Percentiles rank a stretch among this genome's conserved stretches.
These are phyloP conservation scores for Elongisporangium prolatum DNA, from an alignment of 352 stramenopile species.

Conservation along the genomic window DNA sequence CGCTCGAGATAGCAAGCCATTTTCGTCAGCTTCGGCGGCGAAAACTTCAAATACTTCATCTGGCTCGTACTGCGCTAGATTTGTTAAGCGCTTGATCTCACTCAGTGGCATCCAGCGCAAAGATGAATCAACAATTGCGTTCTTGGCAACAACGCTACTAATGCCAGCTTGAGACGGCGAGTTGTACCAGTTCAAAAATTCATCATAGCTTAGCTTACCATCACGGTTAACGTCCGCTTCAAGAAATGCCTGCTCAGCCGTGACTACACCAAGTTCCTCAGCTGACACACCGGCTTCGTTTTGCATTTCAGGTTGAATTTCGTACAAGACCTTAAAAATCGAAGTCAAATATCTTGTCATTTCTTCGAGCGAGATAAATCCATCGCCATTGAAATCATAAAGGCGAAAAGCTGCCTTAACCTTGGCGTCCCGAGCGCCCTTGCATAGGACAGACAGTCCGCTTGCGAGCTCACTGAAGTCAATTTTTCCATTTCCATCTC, in stretches of 20 bases:
- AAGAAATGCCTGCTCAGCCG: constrained; percentile 79
- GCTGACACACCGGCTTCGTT: constrained; percentile 60
- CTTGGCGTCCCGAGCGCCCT: constrained; percentile 74
- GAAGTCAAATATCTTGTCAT: constrained; percentile 85
- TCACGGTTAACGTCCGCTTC: constrained; percentile 80
- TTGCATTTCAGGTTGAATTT: constrained; percentile 71
- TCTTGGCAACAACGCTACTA: constrained; percentile 64
- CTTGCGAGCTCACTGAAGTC: constrained; percentile 86
- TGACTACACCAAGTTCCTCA: constrained; percentile 74
- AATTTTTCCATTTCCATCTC: constrained; percentile 69
- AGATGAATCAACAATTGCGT: constrained; percentile 66
- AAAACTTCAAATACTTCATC: constrained; percentile 88
- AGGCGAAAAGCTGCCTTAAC: constrained; percentile 78
- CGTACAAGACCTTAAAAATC: constrained; percentile 87
- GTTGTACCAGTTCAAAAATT: constrained; percentile 87
- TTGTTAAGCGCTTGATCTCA: constrained; percentile 79
- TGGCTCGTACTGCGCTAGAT: constrained; percentile 66
- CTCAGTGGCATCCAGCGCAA: constrained; percentile 81
- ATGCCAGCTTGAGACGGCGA: constrained; percentile 62
- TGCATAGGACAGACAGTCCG: constrained; percentile 81
- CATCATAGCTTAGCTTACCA: constrained; percentile 82
- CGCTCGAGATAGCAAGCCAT: constrained; percentile 63
- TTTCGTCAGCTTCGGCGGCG: constrained; percentile 63
- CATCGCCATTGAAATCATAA: constrained; percentile 86
- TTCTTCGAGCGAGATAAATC: constrained; percentile 80